Base-by-base conservation (phyloP, 805 yeast species). In the Candida golubevii region DNA sequence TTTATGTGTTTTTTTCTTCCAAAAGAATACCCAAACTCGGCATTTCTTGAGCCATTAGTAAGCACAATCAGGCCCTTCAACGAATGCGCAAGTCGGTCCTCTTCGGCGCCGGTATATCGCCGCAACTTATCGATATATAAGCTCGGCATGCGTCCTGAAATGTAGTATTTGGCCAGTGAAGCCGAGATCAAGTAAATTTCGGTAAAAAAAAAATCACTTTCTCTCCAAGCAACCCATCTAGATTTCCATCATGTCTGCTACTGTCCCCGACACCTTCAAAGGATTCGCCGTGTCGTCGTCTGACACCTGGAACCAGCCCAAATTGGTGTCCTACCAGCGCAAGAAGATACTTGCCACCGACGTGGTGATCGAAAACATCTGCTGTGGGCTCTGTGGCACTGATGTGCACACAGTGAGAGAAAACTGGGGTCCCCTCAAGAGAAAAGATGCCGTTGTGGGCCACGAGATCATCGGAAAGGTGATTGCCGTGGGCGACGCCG, bases 381-480 rank as follows among this genome's bases (percentile, higher is more conserved):
- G 54, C 46, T 54, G 58, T 35, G 58, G 58, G 4, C 48, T 54
- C 37, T 54, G 58, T 30, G 58, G 58, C 5, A 46, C 55, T 8
- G 58, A 54, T 27, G 35, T 52, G 28, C 56, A 48, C 46, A 48
- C 51, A 26, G 38, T 44, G 39, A 44, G 38, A 36, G 55, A 46
- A 12, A 43, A 45, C 42, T 54, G 58, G 58, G 53, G 52, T 10
- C 48, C 51, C 9, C 40, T 45, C 44, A 35, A 44, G 28, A 39
- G 55, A 50, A 43, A 61, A 18, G 61, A 58, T 46, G 47, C 72
- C 33, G 70, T 73, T 33, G 83, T 79, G n/a, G 88, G 88, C 29
- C 88, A 83, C 61, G 88, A 83, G 60, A 73, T 83, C 50, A 66
- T 82, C 36, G 88, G 88, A 35, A 67, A 61, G 32, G 83, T 82